These are phyloP conservation scores for Dacryopinax spathularia DNA, from an alignment of 768 basidiomycete species.

Conservation along the genomic window DNA sequence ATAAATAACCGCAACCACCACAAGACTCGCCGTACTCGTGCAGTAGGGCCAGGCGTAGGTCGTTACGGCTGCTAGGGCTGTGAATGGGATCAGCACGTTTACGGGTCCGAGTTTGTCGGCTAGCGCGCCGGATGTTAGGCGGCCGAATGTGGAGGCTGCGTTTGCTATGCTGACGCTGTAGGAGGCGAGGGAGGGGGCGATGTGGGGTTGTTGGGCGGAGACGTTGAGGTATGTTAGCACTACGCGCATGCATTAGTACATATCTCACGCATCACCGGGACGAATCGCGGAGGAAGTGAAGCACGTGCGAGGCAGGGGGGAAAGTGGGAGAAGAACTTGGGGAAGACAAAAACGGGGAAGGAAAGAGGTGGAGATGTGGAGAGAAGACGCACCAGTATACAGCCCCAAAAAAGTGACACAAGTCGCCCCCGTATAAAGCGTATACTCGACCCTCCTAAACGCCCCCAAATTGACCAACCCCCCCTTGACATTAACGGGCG, in stretches of 20 bases:
- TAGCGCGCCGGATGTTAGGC: slow-evolving; percentile 18
- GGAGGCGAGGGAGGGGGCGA: slow-evolving; percentile 4
- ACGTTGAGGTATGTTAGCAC: slow-evolving; percentile 17
- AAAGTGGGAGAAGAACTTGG: too few relatives aligned
- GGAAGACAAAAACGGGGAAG: too few relatives aligned
- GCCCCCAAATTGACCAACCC: slow-evolving; percentile 43
- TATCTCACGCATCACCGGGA: too few relatives aligned
- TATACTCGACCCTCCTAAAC: slow-evolving; percentile 40
- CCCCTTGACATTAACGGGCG: slow-evolving; percentile 38
- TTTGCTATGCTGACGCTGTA: slow-evolving; percentile 20
- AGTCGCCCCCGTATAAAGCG: slow-evolving; percentile 43
- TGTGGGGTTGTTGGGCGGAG: slow-evolving; percentile 8
- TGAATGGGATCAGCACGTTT: slow-evolving; percentile 56
- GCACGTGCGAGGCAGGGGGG: too few relatives aligned
- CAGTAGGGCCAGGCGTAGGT: slow-evolving; percentile 64
- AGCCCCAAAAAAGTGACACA: slow-evolving; percentile 51
- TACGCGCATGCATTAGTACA: too few relatives aligned
- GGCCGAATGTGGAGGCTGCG: slow-evolving; percentile 19
- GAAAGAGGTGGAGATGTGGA: too few relatives aligned
- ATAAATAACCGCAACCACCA: slow-evolving; percentile 45
- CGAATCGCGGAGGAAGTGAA: too few relatives aligned
- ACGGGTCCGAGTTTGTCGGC: slow-evolving; percentile 35
- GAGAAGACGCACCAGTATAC: slow-evolving; percentile 50
- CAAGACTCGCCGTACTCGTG: slow-evolving; percentile 29
- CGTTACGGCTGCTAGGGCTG: slow-evolving; percentile 37